phyloP scores from a whole-genome alignment of 2,329 filamentous ascomycete species.

The Teratosphaeria viscida region DNA sequence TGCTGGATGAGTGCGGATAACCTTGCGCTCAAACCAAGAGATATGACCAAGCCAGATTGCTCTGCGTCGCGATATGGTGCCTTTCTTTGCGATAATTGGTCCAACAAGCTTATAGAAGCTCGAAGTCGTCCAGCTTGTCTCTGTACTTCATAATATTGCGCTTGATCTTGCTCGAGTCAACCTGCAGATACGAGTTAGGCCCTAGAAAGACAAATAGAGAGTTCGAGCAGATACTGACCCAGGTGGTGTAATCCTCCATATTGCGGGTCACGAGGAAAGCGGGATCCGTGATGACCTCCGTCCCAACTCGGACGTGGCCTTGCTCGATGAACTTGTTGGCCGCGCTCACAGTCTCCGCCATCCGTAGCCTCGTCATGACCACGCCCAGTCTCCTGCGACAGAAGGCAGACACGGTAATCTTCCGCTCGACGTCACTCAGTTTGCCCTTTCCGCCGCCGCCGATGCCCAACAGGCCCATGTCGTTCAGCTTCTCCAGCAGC shows the following conservation, averaged over 20 bases:
- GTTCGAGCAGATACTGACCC: background rate
- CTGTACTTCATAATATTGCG: slow-evolving; percentile 89
- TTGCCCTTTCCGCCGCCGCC: slow-evolving; percentile 54
- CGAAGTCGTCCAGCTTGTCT: slow-evolving; percentile 92
- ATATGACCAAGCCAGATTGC: background rate
- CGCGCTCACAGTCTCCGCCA: slow-evolving; percentile 84
- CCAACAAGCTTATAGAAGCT: slow-evolving; percentile 55
- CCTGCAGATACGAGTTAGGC: slow-evolving; percentile 46
- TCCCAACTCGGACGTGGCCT: slow-evolving; percentile 72
- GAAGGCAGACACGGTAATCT: slow-evolving; percentile 81
- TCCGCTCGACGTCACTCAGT: slow-evolving; percentile 64
- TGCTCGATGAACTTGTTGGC: slow-evolving; percentile 80
- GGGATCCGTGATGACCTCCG: slow-evolving; percentile 79
- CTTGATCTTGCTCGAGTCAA: slow-evolving; percentile 94
- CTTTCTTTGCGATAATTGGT: background rate
- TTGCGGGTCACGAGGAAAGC: slow-evolving; percentile 73
- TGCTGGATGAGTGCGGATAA: background rate
- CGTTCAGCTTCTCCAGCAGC: slow-evolving; percentile 81
- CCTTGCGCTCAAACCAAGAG: background rate
- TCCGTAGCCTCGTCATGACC: slow-evolving; percentile 78
- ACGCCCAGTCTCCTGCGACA: slow-evolving; percentile 75
- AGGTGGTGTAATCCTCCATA: slow-evolving; percentile 89
- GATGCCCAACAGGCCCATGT: slow-evolving; percentile 75
- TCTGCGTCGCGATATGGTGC: background rate
- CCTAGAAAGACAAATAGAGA: background rate